Conservation (phyloP, 768 basidiomycete genomes). For the Trametes cinnabarina region DNA sequence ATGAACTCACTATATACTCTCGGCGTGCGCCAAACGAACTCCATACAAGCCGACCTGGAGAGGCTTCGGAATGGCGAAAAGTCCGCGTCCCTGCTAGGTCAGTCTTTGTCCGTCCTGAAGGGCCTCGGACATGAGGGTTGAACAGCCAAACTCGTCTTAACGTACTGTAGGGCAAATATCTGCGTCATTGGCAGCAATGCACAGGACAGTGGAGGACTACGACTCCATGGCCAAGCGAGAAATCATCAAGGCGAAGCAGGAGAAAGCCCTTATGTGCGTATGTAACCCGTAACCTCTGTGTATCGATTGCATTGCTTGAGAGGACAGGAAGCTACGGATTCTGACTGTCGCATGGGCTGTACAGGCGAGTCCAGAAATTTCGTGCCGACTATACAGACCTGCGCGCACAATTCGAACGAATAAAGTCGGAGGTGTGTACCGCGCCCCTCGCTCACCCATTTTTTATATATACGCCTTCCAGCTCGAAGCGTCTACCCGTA, state of each 20-base stretch:
- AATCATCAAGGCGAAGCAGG: constrained; percentile 93
- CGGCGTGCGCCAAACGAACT: constrained; percentile 88
- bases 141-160: not conserved
- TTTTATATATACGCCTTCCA: constrained; percentile 29
- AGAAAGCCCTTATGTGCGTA: constrained; percentile 87
- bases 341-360: not conserved
- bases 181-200: constrained; percentile 93
- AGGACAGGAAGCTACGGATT: not conserved
- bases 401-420: constrained; percentile 73
- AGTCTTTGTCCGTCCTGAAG: constrained; percentile 29
- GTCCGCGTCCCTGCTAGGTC: constrained; percentile 82
- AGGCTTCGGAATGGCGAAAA: constrained; percentile 77
- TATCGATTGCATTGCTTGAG: not conserved
- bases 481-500: constrained; percentile 59
- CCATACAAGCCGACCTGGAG: constrained; percentile 83
- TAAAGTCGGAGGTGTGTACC: constrained; percentile 59
- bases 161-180: constrained; percentile 85
- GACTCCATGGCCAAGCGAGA: constrained; percentile 96
- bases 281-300: not conserved
- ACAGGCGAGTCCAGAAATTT: constrained; percentile 91
- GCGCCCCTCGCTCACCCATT: not conserved
- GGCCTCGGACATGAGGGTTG: not conserved
- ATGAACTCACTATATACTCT: constrained; percentile 98
- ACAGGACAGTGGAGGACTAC: constrained; percentile 94
- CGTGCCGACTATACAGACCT: constrained; percentile 83